These are phyloP conservation scores for Elongisporangium undulatum DNA, from an alignment of 352 stramenopile genomes.

Conservation along the genomic window DNA sequence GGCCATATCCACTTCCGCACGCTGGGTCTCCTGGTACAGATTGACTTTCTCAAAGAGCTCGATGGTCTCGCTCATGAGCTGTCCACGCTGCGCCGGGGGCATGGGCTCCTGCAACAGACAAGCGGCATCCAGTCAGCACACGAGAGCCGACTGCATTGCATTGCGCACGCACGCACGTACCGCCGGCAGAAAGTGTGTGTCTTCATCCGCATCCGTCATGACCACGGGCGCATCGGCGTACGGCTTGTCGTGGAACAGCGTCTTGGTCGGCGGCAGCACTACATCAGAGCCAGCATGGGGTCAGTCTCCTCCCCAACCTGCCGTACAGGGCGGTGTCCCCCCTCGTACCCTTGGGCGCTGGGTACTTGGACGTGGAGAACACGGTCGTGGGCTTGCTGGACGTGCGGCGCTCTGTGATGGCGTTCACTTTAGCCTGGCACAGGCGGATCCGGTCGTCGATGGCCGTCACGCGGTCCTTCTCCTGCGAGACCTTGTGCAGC, in stretches of 20 bases:
- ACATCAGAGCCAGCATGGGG: background rate
- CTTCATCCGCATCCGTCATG: conserved; percentile 63
- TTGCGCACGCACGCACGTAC: conserved; percentile 11
- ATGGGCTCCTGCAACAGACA: conserved; percentile 45
- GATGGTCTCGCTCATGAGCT: conserved; percentile 77
- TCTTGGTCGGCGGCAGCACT: conserved; percentile 59
- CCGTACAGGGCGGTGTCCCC: background rate
- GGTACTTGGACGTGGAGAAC: conserved; percentile 88
- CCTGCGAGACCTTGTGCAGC: conserved; percentile 64
- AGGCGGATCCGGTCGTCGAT: conserved; percentile 73
- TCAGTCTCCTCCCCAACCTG: background rate
- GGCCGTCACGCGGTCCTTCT: conserved; percentile 72
- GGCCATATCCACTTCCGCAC: conserved; percentile 76
- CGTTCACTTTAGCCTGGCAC: conserved; percentile 84
- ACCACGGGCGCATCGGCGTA: conserved; percentile 74
- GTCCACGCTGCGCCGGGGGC: conserved; percentile 59
- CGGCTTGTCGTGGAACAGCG: conserved; percentile 81
- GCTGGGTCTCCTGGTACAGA: conserved; percentile 63
- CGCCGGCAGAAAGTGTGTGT: conserved; percentile 79
- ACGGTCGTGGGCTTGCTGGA: conserved; percentile 86
- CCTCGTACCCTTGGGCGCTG: conserved; percentile 47
- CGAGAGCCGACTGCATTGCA: background rate
- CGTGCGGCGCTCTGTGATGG: conserved; percentile 67
- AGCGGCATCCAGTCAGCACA: background rate
- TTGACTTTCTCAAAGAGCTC: conserved; percentile 87